Evolutionary conservation across 345 rosid species (phyloP), one percentile per base, ranked within the genome.

Genomic region (Raphanus sativus): DNA sequence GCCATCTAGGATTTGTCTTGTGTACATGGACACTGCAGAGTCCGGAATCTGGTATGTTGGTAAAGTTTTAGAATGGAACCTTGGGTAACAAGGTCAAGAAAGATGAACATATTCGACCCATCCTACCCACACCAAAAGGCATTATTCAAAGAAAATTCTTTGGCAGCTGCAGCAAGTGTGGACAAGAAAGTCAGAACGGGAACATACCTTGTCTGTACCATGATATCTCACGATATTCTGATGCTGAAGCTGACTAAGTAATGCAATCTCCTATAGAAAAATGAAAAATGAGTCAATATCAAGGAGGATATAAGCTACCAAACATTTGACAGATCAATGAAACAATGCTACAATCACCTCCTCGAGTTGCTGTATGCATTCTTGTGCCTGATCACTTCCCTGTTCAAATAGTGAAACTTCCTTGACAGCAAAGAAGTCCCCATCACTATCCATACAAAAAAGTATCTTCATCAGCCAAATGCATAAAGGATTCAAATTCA

Each of bases 361-460:
- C 77, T 94, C 98, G 50, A 94, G 92, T 83, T 94, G 96, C 70
- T 48, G 67, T 75, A 94, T 75, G 62, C 94, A 83, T 69, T 94
- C 88, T 78, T 75, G 87, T 65, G 87, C 96, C 75, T 85, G 88
- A 78, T n/a, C n/a, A n/a, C 82, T 86, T 71, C 94, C 98, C 73
- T 87, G 96, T 81, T 90, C 92, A 80, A 87, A 88, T 62, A 94
- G 84, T 25, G 91, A 91, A 78, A 93, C 98, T 83, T 93, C 97
- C 77, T 93, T 90, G 48, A 93, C 83, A 59, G 98, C 98, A 79
- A 93, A 91, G 81, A 91, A 91, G 85, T 78, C 85, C 63, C 97
- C 98, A 84, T 74, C 83, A 7, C 98, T 94, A 83, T 30, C 36
- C 5, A 62, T 50, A 17, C 42, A 36, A 63, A 75, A 25, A 16